Conservation (phyloP, 108 stramenopile species). For the Seminavis robusta region DNA sequence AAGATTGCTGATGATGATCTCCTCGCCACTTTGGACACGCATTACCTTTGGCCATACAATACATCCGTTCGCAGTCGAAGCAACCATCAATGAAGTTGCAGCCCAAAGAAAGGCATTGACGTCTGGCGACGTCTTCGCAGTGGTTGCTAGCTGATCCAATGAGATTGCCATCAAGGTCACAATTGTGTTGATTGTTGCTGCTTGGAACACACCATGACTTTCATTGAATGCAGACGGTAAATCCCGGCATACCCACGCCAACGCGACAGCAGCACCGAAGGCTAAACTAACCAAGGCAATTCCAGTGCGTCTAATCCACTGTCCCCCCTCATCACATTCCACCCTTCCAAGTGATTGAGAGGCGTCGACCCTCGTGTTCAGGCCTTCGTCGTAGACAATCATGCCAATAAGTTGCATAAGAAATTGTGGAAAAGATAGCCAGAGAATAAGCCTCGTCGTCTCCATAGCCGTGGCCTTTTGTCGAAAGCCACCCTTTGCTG, state of each 20-base stretch:
- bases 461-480: constrained; percentile 5
- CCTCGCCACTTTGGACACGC: neutral
- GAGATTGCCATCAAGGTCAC: neutral
- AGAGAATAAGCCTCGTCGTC: constrained; percentile 8
- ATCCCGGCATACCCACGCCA: constrained; percentile 22
- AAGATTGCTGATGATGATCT: neutral
- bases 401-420: constrained; percentile 1
- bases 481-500: too few species aligned
- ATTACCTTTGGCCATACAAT: constrained; percentile 1
- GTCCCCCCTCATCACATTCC: neutral
- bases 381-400: neutral
- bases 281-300: neutral
- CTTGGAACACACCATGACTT: constrained; percentile 14
- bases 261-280: neutral
- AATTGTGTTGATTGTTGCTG: constrained; percentile 2
- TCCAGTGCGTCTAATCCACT: too few species aligned
- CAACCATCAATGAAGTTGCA: neutral
- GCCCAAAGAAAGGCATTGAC: constrained; percentile 5
- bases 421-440: constrained; percentile 17
- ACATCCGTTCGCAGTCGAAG: neutral
- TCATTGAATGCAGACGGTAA: constrained; percentile 31
- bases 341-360: neutral
- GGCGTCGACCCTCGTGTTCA: neutral
- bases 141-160: neutral
- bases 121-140: too few species aligned